A percentile compares a stretch with the other conserved stretches of the same genome.
These are phyloP conservation scores for Cladophialophora carrionii DNA, from an alignment of 2,329 filamentous ascomycete genomes.

Conservation along the genomic window DNA sequence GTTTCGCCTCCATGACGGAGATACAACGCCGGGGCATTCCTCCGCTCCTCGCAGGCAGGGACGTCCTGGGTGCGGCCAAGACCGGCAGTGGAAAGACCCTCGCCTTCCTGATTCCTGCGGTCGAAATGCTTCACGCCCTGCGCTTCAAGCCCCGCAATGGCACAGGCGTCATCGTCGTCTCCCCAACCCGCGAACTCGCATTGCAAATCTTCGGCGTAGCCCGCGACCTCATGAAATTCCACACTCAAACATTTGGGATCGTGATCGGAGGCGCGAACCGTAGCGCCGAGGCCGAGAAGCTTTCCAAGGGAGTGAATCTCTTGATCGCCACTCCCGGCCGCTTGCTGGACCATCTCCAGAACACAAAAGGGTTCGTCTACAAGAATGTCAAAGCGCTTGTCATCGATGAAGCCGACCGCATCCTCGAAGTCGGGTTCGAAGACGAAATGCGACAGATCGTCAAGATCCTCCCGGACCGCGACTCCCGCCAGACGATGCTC, in stretches of 20 bases:
- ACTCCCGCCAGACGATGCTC: constrained; percentile 92
- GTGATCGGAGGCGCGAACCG: constrained; percentile 94
- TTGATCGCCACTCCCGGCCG: constrained; percentile 92
- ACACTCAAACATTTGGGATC: constrained; percentile 94
- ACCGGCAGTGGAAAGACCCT: constrained; percentile 95
- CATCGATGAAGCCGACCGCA: constrained; percentile 95
- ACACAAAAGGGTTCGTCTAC: constrained; percentile 84
- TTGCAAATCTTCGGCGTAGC: constrained; percentile 96
- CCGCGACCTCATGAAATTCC: constrained; percentile 85
- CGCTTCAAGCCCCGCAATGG: constrained; percentile 94
- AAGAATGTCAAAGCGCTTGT: constrained; percentile 91
- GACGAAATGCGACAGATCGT: constrained; percentile 97
- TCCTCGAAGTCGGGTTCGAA: constrained; percentile 93
- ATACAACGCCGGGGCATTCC: constrained; percentile 89
- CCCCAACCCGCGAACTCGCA: constrained; percentile 89
- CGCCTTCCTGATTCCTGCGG: constrained; percentile 88
- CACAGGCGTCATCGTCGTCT: constrained; percentile 88
- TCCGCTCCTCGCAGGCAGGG: constrained; percentile 82
- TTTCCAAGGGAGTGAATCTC: constrained; percentile 90
- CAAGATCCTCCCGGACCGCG: constrained; percentile 79
- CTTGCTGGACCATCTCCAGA: constrained; percentile 90
- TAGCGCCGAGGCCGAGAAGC: constrained; percentile 88
- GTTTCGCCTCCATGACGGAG: constrained; percentile 92
- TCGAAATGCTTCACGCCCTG: constrained; percentile 88
- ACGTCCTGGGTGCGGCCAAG: constrained; percentile 94